Conservation (phyloP, 192 early-diverging fungal genomes). For the Phlyctochytrium arcticum region DNA sequence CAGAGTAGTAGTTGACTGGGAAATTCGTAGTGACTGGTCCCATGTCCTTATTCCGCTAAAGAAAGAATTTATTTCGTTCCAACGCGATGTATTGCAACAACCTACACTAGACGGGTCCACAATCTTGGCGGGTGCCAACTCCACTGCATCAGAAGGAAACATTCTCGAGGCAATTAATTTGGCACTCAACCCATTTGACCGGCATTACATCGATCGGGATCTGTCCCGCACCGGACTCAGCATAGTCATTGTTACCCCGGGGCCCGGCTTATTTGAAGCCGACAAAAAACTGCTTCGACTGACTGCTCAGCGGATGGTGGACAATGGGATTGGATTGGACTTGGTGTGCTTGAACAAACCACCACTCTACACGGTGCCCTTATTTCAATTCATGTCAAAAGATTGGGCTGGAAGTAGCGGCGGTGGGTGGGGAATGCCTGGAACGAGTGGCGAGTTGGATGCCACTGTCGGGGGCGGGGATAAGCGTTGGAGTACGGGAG, state of each 20-base stretch:
- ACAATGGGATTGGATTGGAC: slow-evolving; percentile 86
- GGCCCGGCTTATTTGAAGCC: slow-evolving; percentile 85
- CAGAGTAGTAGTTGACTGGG: slow-evolving; percentile 93
- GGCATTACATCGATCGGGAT: slow-evolving; percentile 94
- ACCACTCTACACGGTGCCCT: slow-evolving; percentile 84
- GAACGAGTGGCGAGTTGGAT: slow-evolving; percentile 1
- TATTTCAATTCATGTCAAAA: slow-evolving; percentile 75
- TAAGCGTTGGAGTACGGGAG: neutral
- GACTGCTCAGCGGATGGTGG: slow-evolving; percentile 92
- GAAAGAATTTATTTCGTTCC: slow-evolving; percentile 70
- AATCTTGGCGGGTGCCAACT: slow-evolving; percentile 71
- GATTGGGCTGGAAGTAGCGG: slow-evolving; percentile 7
- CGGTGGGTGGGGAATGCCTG: neutral
- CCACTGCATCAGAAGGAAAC: slow-evolving; percentile 86
- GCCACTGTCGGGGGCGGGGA: neutral
- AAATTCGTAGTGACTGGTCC: slow-evolving; percentile 71
- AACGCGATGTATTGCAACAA: slow-evolving; percentile 61
- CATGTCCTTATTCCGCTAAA: slow-evolving; percentile 59
- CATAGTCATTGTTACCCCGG: slow-evolving; percentile 85
- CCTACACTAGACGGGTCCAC: slow-evolving; percentile 38
- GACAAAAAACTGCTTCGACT: slow-evolving; percentile 79
- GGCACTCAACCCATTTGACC: slow-evolving; percentile 91
- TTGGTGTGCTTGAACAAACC: slow-evolving; percentile 83
- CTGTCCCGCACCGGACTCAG: slow-evolving; percentile 83
- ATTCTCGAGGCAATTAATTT: slow-evolving; percentile 95